Evolutionary conservation across 225 moss, liverwort and hornwort species (phyloP).

Genomic region (Thuidium tamariscinum): DNA sequence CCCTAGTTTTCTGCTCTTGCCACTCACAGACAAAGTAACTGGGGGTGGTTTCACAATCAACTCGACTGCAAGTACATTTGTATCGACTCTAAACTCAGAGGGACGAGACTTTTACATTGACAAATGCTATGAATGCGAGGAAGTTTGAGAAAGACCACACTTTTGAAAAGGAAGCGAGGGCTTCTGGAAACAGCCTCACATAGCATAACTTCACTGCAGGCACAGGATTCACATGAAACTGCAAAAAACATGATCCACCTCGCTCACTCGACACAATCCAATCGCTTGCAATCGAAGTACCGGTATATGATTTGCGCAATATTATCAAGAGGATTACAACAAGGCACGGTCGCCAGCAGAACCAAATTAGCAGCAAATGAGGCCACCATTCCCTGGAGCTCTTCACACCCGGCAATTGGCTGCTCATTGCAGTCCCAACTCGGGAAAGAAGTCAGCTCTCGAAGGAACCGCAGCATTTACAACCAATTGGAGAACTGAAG

Average conservation of each 20-base stretch:
- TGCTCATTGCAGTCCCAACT: neutral
- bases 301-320: neutral
- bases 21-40: neutral
- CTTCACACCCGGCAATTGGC: neutral
- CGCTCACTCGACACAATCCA: neutral
- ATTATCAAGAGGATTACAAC: neutral
- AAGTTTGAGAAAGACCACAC: neutral
- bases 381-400: neutral
- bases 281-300: neutral
- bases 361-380: neutral
- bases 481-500: neutral
- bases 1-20: neutral
- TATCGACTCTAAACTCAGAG: neutral
- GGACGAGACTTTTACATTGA: neutral
- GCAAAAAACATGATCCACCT: neutral
- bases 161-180: neutral
- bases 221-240: neutral
- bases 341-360: neutral
- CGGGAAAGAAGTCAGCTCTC: neutral
- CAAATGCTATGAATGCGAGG: neutral
- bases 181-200: neutral
- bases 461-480: neutral
- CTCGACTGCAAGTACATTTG: neutral
- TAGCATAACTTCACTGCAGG: neutral
- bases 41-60: too few species aligned